A percentile compares a stretch with the other conserved stretches of the same genome.
phyloP scores from a whole-genome alignment of 1,284 basidiomycete species.

The Mycena citricolor region DNA sequence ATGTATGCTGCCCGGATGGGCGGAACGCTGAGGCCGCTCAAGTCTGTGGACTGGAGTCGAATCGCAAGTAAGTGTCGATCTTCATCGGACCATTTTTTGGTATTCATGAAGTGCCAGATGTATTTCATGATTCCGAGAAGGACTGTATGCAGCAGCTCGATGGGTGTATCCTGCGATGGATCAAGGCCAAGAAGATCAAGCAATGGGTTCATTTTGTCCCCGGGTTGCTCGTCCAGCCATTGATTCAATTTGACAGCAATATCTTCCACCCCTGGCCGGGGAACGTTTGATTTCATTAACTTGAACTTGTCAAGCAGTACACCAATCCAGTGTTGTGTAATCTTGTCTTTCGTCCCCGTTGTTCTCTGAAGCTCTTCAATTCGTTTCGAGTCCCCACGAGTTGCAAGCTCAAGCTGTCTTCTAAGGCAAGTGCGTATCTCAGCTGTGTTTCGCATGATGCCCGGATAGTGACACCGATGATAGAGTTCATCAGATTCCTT shows the following conservation, averaged over 20 bases:
- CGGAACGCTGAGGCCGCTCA: conserved; percentile 23
- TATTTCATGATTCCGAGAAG: conserved; percentile 38
- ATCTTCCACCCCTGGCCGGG: conserved; percentile 17
- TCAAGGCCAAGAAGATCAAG: conserved; percentile 27
- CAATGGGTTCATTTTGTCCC: conserved; percentile 22
- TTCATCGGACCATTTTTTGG: conserved; percentile 9
- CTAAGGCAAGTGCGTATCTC: conserved; percentile 2
- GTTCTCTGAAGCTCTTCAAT: conserved; percentile 25
- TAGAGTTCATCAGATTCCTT: conserved; percentile 4
- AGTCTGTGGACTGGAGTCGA: conserved; percentile 20
- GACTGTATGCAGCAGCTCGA: conserved; percentile 38
- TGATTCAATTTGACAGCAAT: conserved; percentile 18
- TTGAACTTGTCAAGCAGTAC: conserved; percentile 19
- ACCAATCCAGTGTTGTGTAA: conserved; percentile 33
- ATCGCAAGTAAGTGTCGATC: conserved; percentile 9
- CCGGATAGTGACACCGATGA: neutral
- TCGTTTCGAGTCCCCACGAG: conserved; percentile 15
- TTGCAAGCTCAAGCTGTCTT: neutral
- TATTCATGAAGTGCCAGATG: conserved; percentile 26
- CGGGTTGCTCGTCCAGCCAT: conserved; percentile 22
- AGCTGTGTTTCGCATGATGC: neutral
- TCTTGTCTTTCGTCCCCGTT: conserved; percentile 30
- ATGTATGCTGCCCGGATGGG: conserved; percentile 25
- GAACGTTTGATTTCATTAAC: neutral
- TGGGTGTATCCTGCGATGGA: conserved; percentile 35